phyloP scores from a whole-genome alignment of 805 yeast genomes.

The Citeromyces matritensis region DNA sequence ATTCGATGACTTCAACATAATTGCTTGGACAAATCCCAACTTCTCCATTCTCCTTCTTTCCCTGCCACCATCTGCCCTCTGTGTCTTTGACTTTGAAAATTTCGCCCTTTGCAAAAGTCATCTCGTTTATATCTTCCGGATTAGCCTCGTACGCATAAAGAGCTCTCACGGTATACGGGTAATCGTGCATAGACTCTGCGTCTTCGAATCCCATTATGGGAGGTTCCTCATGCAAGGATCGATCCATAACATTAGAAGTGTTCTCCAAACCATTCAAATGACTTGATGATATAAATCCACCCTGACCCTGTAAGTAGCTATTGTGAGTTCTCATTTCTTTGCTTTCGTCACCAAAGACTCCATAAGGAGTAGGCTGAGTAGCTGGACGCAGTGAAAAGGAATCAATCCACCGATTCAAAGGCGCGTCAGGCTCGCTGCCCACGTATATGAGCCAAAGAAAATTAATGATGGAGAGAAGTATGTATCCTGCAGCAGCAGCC shows the following conservation, averaged over 20 bases:
- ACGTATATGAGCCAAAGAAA: slow-evolving; percentile 77
- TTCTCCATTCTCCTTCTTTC: slow-evolving; percentile 76
- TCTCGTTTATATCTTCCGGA: slow-evolving; percentile 85
- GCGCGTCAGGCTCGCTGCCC: slow-evolving; percentile 86
- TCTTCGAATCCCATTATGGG: slow-evolving; percentile 5
- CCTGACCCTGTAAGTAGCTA: background rate
- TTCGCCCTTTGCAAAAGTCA: slow-evolving; percentile 84
- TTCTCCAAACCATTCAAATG: slow-evolving; percentile 23
- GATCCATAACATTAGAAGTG: slow-evolving; percentile 6
- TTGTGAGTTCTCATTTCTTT: slow-evolving; percentile 5
- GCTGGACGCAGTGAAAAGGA: slow-evolving; percentile 40
- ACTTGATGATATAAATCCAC: background rate
- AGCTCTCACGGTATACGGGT: slow-evolving; percentile 78
- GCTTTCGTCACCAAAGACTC: too few relatives aligned
- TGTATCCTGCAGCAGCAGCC: slow-evolving; percentile 89
- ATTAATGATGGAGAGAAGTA: slow-evolving; percentile 68
- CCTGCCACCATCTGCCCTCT: slow-evolving; percentile 98
- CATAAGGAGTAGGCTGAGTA: background rate
- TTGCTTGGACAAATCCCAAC: slow-evolving; percentile 95
- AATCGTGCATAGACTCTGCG: slow-evolving; percentile 18
- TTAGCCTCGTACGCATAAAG: slow-evolving; percentile 79
- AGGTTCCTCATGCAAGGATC: slow-evolving; percentile 6
- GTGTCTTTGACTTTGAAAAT: slow-evolving; percentile 84
- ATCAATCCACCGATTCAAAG: slow-evolving; percentile 72
- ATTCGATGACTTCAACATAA: slow-evolving; percentile 43